Conservation (phyloP, 495 filamentous ascomycete genomes). For the Hamigera avellanea region DNA sequence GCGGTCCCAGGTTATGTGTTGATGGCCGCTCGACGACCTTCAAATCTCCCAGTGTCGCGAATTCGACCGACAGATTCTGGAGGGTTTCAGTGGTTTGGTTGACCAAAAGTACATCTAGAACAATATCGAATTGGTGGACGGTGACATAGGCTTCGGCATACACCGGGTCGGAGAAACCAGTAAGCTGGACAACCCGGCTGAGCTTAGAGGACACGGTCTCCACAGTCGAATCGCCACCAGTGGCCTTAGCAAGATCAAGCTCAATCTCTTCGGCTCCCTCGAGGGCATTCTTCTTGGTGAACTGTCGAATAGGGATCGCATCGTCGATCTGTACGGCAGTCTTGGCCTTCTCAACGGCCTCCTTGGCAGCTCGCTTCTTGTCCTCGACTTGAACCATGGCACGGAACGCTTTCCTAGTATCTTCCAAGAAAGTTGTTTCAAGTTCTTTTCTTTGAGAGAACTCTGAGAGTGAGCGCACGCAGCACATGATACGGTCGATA, state of each 20-base stretch:
- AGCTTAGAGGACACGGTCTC: slow-evolving; percentile 90
- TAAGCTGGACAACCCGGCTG: slow-evolving; percentile 91
- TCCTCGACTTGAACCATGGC: slow-evolving; percentile 98
- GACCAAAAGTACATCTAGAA: slow-evolving; percentile 91
- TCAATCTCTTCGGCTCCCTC: slow-evolving; percentile 81
- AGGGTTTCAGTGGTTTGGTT: slow-evolving; percentile 96
- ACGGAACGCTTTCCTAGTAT: slow-evolving; percentile 91
- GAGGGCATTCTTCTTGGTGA: slow-evolving; percentile 80
- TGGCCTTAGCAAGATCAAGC: slow-evolving; percentile 85
- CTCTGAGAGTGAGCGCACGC: slow-evolving; percentile 84
- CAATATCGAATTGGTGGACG: slow-evolving; percentile 98
- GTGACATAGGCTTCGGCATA: slow-evolving; percentile 98
- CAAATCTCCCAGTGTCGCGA: slow-evolving; percentile 92
- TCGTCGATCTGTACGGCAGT: slow-evolving; percentile 93
- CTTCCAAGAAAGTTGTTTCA: slow-evolving; percentile 86
- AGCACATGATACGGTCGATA: slow-evolving; percentile 93
- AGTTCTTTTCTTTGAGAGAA: slow-evolving; percentile 82
- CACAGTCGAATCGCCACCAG: slow-evolving; percentile 71
- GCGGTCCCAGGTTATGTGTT: slow-evolving; percentile 86
- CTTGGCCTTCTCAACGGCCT: slow-evolving; percentile 84
- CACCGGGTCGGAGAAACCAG: slow-evolving; percentile 95
- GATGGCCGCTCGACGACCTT: slow-evolving; percentile 96
- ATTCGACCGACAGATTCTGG: slow-evolving; percentile 95
- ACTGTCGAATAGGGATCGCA: slow-evolving; percentile 79
- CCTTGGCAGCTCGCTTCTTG: slow-evolving; percentile 88